Percentiles rank a stretch among this genome's conserved stretches.
These are phyloP conservation scores for Candida cerambycidarum DNA, from an alignment of 805 yeast genomes.

Conservation along the genomic window DNA sequence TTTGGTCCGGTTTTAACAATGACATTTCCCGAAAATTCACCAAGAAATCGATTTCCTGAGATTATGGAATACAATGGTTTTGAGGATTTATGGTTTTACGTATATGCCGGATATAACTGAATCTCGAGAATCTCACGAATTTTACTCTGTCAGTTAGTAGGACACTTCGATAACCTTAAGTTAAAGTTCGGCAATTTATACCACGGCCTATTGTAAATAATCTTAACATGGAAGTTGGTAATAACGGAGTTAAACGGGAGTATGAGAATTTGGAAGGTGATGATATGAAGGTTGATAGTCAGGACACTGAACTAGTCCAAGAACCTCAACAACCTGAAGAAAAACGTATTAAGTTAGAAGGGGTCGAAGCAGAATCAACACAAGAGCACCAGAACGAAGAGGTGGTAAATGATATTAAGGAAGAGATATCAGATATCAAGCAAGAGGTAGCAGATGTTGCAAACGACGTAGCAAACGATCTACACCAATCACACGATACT, in stretches of 20 bases:
- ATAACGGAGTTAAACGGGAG: constrained; percentile 6
- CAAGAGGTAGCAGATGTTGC: no score
- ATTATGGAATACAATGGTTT: neutral
- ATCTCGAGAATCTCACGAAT: constrained; percentile 5
- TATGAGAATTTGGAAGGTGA: neutral
- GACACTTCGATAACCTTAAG: no score
- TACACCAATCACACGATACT: no score
- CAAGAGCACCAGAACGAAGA: neutral
- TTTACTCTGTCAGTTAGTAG: neutral
- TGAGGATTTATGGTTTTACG: neutral
- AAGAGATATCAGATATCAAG: neutral
- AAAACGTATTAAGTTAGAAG: constrained; percentile 3
- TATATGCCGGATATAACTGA: neutral
- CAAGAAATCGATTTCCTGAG: neutral
- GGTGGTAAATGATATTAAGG: neutral
- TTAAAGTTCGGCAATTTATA: no score
- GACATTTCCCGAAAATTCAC: neutral
- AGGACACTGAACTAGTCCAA: no score
- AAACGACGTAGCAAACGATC: no score
- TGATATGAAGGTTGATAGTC: neutral
- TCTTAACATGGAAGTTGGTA: constrained; percentile 1
- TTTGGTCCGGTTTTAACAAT: constrained; percentile 25
- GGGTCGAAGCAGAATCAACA: neutral
- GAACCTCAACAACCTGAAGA: constrained; percentile 1
- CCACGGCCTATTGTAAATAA: no score